Evolutionary conservation across 1,139 yeast genomes (phyloP).

Genomic region (Williopsis jadinii): DNA sequence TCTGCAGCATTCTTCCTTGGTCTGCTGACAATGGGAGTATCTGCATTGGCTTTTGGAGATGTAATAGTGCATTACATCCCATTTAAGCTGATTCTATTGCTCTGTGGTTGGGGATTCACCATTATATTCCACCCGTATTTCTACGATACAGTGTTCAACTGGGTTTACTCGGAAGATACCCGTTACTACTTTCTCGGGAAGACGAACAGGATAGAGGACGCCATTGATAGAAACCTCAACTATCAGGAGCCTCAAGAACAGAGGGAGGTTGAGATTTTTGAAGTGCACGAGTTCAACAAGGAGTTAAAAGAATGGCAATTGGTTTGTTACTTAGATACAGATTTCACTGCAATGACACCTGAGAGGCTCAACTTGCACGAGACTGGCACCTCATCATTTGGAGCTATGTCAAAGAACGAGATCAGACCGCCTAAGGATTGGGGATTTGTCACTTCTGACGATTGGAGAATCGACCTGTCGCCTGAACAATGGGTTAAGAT

Average conservation of each 20-base stretch:
- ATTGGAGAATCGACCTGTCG: conserved; percentile 56
- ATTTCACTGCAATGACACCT: conserved; percentile 40
- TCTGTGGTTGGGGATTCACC: conserved; percentile 44
- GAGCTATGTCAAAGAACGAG: conserved; percentile 25
- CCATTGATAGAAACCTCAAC: conserved; percentile 30
- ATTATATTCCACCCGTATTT: conserved; percentile 49
- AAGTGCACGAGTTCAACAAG: conserved; percentile 52
- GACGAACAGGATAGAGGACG: conserved; percentile 39
- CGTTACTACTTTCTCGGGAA: conserved; percentile 40
- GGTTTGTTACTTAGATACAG: conserved; percentile 49
- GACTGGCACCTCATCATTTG: conserved; percentile 18
- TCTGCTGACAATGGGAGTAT: conserved; percentile 26
- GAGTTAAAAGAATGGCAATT: conserved; percentile 51
- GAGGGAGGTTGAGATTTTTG: conserved; percentile 57
- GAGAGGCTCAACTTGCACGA: conserved; percentile 24
- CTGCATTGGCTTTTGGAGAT: conserved; percentile 29
- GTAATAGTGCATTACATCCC: conserved; percentile 27
- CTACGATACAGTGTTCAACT: conserved; percentile 38
- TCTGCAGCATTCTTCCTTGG: conserved; percentile 47
- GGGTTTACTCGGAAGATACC: conserved; percentile 53
- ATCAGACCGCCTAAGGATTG: conserved; percentile 50
- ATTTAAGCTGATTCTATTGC: conserved; percentile 31
- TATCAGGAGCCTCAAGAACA: conserved; percentile 27
- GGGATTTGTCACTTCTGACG: conserved; percentile 38
- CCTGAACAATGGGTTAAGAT: conserved; percentile 52